A percentile compares a stretch with the other conserved stretches of the same genome.
Evolutionary conservation across 495 filamentous ascomycete genomes (phyloP).

Genomic region (Astrothelium macrocarpum): DNA sequence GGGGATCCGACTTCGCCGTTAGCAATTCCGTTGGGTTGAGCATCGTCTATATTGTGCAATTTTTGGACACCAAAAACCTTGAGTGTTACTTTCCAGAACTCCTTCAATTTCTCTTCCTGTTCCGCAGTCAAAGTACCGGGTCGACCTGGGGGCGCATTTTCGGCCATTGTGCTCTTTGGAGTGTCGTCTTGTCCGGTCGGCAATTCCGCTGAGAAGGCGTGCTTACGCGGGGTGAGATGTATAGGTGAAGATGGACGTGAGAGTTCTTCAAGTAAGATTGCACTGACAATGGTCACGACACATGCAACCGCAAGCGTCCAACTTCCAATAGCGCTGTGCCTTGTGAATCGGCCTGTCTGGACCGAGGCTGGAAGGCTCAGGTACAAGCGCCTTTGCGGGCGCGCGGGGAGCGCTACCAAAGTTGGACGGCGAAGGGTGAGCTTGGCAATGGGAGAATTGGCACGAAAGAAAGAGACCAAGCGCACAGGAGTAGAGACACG

Average conservation of each 20-base stretch:
- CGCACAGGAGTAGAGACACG: background rate
- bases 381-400: background rate
- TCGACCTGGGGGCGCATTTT: constrained; percentile 55
- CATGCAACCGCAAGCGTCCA: constrained; percentile 5
- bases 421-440: background rate
- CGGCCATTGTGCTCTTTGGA: constrained; percentile 25
- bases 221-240: background rate
- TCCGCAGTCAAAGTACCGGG: constrained; percentile 81
- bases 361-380: background rate
- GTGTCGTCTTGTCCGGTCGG: background rate
- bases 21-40: constrained; percentile 21
- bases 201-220: background rate
- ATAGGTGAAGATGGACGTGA: background rate
- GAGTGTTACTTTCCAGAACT: constrained; percentile 72
- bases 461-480: background rate
- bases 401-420: background rate
- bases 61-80: constrained; percentile 63
- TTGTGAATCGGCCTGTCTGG: background rate
- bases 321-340: background rate
- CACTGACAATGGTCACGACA: constrained; percentile 1
- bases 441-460: background rate
- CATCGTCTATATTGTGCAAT: background rate
- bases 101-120: constrained; percentile 77
- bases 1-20: constrained; percentile 23
- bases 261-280: background rate